phyloP scores from a whole-genome alignment of 352 stramenopile species.

The Peronospora belbahrii region DNA sequence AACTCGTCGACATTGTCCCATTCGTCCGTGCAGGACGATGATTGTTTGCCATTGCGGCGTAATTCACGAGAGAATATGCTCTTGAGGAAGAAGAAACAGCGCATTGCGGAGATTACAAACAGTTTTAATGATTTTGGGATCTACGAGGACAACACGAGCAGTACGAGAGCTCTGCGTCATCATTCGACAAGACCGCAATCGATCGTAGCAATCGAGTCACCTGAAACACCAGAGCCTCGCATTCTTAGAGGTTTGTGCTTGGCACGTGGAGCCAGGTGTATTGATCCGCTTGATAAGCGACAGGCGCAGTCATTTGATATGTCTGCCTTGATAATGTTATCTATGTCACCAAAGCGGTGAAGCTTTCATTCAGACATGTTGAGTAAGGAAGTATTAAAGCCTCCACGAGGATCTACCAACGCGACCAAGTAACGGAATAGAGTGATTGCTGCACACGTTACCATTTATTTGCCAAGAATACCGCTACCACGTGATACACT shows the following conservation, averaged over 20 bases:
- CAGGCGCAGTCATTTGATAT: slow-evolving; percentile 34
- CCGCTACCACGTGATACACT: not conserved
- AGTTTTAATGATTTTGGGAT: slow-evolving; percentile 13
- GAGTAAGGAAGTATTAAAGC: not conserved
- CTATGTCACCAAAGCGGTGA: slow-evolving; percentile 25
- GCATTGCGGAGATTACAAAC: slow-evolving; percentile 14
- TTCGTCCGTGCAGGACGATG: slow-evolving; percentile 15
- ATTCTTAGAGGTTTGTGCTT: slow-evolving; percentile 24
- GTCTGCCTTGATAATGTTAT: slow-evolving; percentile 39
- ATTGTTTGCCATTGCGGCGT: slow-evolving; percentile 22
- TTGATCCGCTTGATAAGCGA: slow-evolving; percentile 32
- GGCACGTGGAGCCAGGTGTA: slow-evolving; percentile 18
- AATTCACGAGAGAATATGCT: slow-evolving; percentile 41
- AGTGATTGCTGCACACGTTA: not conserved
- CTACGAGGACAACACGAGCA: slow-evolving; percentile 3
- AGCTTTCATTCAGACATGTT: not conserved
- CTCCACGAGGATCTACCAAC: not conserved
- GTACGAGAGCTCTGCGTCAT: not conserved
- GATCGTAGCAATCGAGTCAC: slow-evolving; percentile 10
- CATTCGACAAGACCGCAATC: slow-evolving; percentile 2
- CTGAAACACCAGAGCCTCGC: slow-evolving; percentile 24
- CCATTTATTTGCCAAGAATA: no score
- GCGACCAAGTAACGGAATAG: not conserved
- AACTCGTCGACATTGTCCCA: slow-evolving; percentile 9
- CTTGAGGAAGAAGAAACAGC: slow-evolving; percentile 24